Conservation (phyloP, 345 rosid genomes). For the Citrus reticulata region DNA sequence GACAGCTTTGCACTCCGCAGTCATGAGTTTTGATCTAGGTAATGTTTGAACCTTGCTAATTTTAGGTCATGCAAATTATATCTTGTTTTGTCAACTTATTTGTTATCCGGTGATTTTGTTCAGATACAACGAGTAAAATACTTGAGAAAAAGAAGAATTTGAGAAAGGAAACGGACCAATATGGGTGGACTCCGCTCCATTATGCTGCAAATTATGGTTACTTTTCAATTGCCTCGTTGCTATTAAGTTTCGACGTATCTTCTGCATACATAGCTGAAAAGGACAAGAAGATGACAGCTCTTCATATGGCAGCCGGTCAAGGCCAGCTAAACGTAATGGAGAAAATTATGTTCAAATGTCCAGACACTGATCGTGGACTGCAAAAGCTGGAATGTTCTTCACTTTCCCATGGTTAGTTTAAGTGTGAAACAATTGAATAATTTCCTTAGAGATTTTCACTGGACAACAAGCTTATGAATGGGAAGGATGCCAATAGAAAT, state of each 20-base stretch:
- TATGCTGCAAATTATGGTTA: not conserved
- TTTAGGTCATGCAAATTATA: no score
- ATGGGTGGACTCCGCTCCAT: conserved; percentile 4
- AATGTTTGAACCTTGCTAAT: not conserved
- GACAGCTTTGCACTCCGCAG: conserved; percentile 14
- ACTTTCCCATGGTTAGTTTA: not conserved
- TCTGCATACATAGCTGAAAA: not conserved
- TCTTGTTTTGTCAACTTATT: no score
- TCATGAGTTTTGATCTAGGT: not conserved
- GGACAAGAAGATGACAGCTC: not conserved
- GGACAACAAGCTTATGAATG: not conserved
- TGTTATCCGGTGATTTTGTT: no score
- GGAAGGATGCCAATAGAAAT: not conserved
- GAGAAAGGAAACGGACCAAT: not conserved
- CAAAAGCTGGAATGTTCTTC: not conserved
- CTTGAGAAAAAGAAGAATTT: not conserved
- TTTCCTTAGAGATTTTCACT: not conserved
- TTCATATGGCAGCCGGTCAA: not conserved
- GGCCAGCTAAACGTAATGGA: not conserved
- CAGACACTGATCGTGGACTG: not conserved
- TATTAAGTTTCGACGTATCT: not conserved
- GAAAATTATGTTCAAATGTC: not conserved
- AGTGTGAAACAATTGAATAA: not conserved
- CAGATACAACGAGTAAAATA: no score
- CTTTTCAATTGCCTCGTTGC: not conserved